Conservation (phyloP, 805 yeast genomes). For the Clavispora santaluciae region DNA sequence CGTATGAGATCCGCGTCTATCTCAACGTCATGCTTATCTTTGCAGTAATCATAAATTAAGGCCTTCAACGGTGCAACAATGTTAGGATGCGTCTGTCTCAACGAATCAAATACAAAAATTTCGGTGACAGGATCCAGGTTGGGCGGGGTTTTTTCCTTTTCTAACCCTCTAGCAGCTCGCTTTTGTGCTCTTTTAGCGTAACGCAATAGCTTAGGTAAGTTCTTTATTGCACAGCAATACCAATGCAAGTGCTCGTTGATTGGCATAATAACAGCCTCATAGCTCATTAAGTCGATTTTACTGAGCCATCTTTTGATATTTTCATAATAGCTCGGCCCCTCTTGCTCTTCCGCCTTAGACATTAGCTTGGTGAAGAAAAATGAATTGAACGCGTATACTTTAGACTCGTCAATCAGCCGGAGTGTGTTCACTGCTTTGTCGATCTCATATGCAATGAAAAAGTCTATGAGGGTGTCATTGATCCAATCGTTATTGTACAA, state of each 20-base stretch:
- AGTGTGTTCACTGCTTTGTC: slow-evolving; percentile 27
- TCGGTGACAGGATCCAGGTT: slow-evolving; percentile 20
- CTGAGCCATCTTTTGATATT: slow-evolving; percentile 77
- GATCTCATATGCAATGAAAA: slow-evolving; percentile 62
- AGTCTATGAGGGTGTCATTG: slow-evolving; percentile 84
- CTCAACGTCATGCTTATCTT: slow-evolving; percentile 50
- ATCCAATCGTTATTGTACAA: slow-evolving; percentile 80
- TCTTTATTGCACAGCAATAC: slow-evolving; percentile 73
- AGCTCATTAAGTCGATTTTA: slow-evolving; percentile 54
- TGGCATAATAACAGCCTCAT: slow-evolving; percentile 67
- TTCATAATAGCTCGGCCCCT: slow-evolving; percentile 41
- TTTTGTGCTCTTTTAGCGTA: slow-evolving; percentile 2
- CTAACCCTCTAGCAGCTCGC: neutral
- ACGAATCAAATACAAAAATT: slow-evolving; percentile 70
- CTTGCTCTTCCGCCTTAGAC: slow-evolving; percentile 19
- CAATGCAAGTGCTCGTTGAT: slow-evolving; percentile 81
- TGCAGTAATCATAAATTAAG: slow-evolving; percentile 65
- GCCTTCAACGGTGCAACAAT: slow-evolving; percentile 49
- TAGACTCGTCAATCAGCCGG: slow-evolving; percentile 24
- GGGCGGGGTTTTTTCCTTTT: neutral
- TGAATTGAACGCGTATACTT: slow-evolving; percentile 66
- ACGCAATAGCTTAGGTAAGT: slow-evolving; percentile 35
- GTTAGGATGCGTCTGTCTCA: slow-evolving; percentile 53
- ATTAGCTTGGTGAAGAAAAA: slow-evolving; percentile 72
- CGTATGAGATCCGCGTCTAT: slow-evolving; percentile 45